Base-by-base conservation (phyloP, 2,329 filamentous ascomycete genomes). In the Gnomoniopsis sp. region DNA sequence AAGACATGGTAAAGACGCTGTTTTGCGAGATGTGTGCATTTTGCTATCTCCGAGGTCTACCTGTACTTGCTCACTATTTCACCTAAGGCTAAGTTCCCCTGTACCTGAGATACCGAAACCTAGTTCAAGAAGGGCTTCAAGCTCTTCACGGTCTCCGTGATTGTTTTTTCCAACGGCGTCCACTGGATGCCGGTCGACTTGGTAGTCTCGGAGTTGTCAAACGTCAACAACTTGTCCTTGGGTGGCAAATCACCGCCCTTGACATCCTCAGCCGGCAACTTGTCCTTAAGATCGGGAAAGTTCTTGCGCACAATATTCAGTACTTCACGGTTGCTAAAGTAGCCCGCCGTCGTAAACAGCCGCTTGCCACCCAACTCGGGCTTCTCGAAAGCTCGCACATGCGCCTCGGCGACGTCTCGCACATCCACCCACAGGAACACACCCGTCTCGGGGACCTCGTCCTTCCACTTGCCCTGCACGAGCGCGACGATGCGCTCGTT, bases 81-180 rank as follows among this genome's bases (percentile, higher is more conserved):
- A n/a, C n/a, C n/a, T n/a, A n/a, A n/a, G n/a, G n/a, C 34, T 38
- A 38, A 8, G 15, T 15, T 15, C 8, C 34, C 15, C 34, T 15
- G 34, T 8, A 38, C n/a, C 15, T 3, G 8, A 1, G 6, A 8
- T 2, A 8, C 23, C 10, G 11, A 3, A 34, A 12, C 2, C 17
- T 15, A 34, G 12, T 66, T 68, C 6, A 69, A 67, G n/a, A 76
- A 68, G n/a, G 67, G 68, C 70, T 88, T 79, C 66, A 91, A 70
- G 34, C 82, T 87, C 72, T 83, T 83, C 19, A 89, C 79, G 7
- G 86, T 80, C 67, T 91, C 88, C 6, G 80, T 75, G 30, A 88
- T 77, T 30, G 77, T 81, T 72, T 87, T 77, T 70, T 90, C 86
- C 36, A 90, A 66, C 3, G 74, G 70, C 62, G 75, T 84, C 77